Evolutionary conservation across 75 land plant genomes (phyloP).

Genomic region (Sequoia sempervirens): DNA sequence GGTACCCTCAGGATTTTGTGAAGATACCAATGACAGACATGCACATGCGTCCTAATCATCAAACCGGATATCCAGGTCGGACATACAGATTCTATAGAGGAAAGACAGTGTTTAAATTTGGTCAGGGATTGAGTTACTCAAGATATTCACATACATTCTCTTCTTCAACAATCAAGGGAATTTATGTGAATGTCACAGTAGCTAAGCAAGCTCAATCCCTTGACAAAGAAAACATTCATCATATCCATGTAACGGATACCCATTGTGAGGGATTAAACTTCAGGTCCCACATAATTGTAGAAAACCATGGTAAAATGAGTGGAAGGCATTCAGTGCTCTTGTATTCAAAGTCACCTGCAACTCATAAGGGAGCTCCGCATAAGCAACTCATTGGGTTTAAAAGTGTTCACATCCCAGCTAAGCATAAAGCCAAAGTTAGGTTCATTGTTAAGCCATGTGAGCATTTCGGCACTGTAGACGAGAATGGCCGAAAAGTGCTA

Average conservation of each 20-base stretch:
- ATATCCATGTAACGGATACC: conserved; percentile 12
- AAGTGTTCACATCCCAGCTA: conserved; percentile 35
- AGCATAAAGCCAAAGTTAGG: conserved; percentile 30
- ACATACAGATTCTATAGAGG: conserved; percentile 85
- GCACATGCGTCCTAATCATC: conserved; percentile 71
- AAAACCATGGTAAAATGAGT: conserved; percentile 52
- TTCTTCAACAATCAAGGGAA: conserved; percentile 7
- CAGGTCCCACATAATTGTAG: conserved; percentile 31
- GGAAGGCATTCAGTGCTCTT: conserved; percentile 76
- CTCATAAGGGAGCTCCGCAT: conserved; percentile 34
- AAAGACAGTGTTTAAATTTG: conserved; percentile 53
- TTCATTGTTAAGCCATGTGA: conserved; percentile 61
- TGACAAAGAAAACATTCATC: conserved; percentile 9
- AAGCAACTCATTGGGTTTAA: conserved; percentile 74
- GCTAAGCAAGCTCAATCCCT: background rate
- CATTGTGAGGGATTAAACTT: conserved; percentile 31
- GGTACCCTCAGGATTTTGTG: conserved; percentile 82
- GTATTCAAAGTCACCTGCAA: conserved; percentile 28
- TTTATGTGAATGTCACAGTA: conserved; percentile 5
- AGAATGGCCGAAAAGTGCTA: conserved; percentile 55
- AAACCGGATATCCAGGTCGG: conserved; percentile 78
- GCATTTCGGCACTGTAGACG: conserved; percentile 44
- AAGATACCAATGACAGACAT: conserved; percentile 82
- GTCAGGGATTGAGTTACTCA: conserved; percentile 83
- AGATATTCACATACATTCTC: conserved; percentile 38